These are phyloP conservation scores for Cladophialophora carrionii DNA, from an alignment of 2,329 filamentous ascomycete genomes.

Conservation along the genomic window DNA sequence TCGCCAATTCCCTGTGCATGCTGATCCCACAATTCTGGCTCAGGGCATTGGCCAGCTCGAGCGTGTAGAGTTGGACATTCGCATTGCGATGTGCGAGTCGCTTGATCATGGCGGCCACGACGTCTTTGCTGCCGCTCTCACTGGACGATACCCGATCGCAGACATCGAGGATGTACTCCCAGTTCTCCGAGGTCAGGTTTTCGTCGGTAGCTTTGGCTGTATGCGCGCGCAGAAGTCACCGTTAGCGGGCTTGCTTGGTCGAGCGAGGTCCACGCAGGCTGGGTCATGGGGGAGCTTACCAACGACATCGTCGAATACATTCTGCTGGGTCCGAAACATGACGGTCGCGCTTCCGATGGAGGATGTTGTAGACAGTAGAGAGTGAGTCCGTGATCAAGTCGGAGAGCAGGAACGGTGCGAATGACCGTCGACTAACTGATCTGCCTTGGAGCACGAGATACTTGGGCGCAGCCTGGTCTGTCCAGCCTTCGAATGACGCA, in stretches of 20 bases:
- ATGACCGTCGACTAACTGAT: background rate
- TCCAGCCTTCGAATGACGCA: background rate
- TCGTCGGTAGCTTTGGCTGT: slow-evolving; percentile 88
- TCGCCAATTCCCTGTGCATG: slow-evolving; percentile 87
- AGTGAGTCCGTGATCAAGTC: background rate
- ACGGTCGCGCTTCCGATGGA: slow-evolving; percentile 8
- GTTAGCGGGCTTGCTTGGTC: slow-evolving; percentile 39
- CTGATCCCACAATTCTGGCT: slow-evolving; percentile 87
- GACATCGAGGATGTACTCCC: slow-evolving; percentile 70
- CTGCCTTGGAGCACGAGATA: background rate
- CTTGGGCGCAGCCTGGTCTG: background rate
- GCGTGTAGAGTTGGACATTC: slow-evolving; percentile 92
- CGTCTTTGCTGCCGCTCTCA: slow-evolving; percentile 66
- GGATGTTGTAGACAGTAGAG: background rate
- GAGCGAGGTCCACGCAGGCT: background rate
- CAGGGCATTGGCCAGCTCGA: slow-evolving; percentile 86
- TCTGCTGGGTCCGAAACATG: slow-evolving; percentile 67
- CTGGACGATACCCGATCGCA: slow-evolving; percentile 61
- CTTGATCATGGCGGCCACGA: slow-evolving; percentile 87
- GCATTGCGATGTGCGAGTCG: slow-evolving; percentile 89
- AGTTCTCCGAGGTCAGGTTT: slow-evolving; percentile 87
- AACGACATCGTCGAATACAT: slow-evolving; percentile 71
- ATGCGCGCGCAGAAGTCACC: background rate
- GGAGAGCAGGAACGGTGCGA: background rate
- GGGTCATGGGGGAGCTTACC: slow-evolving; percentile 53